Conservation (phyloP, 768 basidiomycete species). For the Inosperma sp. region DNA sequence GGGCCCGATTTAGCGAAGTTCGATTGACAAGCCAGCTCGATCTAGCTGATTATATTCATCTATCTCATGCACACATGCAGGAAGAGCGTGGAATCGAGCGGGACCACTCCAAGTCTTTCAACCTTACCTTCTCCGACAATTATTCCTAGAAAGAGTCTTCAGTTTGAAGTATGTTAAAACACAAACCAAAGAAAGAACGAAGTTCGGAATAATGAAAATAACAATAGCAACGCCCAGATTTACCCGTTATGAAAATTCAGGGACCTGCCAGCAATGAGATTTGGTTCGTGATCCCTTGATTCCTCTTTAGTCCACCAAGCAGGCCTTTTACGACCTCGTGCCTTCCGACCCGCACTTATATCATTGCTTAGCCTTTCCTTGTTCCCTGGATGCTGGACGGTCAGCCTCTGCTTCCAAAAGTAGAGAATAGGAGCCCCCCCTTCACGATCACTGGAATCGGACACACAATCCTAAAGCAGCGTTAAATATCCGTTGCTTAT, state of each 20-base stretch:
- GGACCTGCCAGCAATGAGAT: slow-evolving; percentile 30
- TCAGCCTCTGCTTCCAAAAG: slow-evolving; percentile 28
- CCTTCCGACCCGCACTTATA: slow-evolving; percentile 31
- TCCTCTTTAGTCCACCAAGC: slow-evolving; percentile 27
- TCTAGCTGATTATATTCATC: neutral
- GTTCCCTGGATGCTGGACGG: slow-evolving; percentile 33
- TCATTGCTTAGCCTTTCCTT: slow-evolving; percentile 28
- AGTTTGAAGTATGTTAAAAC: no score
- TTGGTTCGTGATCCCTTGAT: slow-evolving; percentile 31
- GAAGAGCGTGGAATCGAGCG: neutral
- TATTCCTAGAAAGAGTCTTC: no score
- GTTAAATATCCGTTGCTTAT: slow-evolving; percentile 16
- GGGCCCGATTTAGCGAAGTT: slow-evolving; percentile 4
- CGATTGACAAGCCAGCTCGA: slow-evolving; percentile 5
- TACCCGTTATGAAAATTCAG: slow-evolving; percentile 28
- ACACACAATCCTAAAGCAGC: no score
- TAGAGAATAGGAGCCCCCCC: slow-evolving; percentile 11
- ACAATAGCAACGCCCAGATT: no score
- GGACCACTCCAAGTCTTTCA: neutral
- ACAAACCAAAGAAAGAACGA: no score
- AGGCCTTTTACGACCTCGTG: slow-evolving; percentile 42
- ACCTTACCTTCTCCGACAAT: no score
- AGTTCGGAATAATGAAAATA: no score
- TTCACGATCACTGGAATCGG: slow-evolving; percentile 17
- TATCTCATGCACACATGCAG: neutral